Percentiles rank a stretch among this genome's conserved stretches.
Conservation (phyloP, 164 flowering plant genomes). For the Annona squamosa region DNA sequence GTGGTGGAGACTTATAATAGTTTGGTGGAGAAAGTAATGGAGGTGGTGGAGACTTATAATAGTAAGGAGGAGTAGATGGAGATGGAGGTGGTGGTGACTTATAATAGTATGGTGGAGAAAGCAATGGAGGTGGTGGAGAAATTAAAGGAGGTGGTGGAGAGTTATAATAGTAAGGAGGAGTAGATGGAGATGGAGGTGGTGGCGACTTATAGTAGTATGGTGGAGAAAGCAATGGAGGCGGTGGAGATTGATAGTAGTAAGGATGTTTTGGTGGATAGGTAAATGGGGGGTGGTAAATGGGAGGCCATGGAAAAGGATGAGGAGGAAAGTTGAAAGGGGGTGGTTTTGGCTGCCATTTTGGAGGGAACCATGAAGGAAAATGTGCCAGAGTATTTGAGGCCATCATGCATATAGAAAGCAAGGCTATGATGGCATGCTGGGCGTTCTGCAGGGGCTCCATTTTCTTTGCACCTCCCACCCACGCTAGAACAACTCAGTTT, state of each 20-base stretch:
- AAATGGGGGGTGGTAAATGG: too few species aligned
- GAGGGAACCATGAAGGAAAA: background rate
- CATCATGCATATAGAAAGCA: background rate
- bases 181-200: too few species aligned
- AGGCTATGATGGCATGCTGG: background rate
- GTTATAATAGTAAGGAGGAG: background rate
- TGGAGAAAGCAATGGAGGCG: too few species aligned
- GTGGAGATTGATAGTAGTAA: too few species aligned
- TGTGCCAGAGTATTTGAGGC: background rate
- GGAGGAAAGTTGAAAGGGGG: too few species aligned
- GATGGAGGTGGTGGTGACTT: too few species aligned
- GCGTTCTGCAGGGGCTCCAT: background rate
- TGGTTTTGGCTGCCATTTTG: too few species aligned
- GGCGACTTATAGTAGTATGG: too few species aligned
- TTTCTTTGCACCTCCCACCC: background rate
- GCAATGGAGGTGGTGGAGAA: background rate
- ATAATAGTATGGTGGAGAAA: too few species aligned
- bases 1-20: slow-evolving; percentile 2
- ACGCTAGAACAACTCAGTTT: background rate
- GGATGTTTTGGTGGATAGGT: too few species aligned
- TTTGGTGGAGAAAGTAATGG: background rate
- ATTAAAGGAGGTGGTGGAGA: background rate
- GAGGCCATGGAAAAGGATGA: too few species aligned
- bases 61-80: too few species aligned
- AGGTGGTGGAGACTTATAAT: background rate